Conservation (phyloP, 352 stramenopile species). For the Globisporangium parvum region DNA sequence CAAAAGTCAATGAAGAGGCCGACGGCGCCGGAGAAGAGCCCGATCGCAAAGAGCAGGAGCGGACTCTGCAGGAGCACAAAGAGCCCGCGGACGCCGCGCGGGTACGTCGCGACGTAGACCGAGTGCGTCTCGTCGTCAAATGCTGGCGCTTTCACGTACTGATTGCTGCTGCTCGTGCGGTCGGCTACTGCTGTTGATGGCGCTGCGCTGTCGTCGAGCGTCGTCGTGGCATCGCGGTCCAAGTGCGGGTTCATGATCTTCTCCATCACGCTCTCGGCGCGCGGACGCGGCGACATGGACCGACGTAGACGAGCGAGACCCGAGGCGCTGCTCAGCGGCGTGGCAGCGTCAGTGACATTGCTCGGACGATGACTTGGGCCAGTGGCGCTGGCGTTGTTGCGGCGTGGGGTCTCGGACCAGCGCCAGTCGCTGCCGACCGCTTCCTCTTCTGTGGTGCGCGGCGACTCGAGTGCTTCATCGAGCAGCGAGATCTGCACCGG, state of each 20-base stretch:
- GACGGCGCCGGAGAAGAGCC: constrained; percentile 57
- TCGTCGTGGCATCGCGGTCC: constrained; percentile 33
- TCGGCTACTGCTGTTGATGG: too few species aligned
- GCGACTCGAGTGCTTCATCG: constrained; percentile 7
- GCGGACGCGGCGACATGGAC: constrained; percentile 24
- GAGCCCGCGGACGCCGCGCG: constrained; percentile 40
- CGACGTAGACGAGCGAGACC: constrained; percentile 2
- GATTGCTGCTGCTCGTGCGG: constrained; percentile 3
- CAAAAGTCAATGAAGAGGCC: constrained; percentile 63
- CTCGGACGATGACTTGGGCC: neutral
- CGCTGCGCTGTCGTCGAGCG: neutral
- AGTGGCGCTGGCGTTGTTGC: neutral
- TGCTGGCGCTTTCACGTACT: constrained; percentile 43
- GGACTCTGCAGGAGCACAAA: constrained; percentile 73
- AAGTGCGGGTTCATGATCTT: constrained; percentile 69
- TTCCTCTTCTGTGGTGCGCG: constrained; percentile 8
- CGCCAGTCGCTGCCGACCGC: neutral
- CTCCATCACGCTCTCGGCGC: constrained; percentile 61
- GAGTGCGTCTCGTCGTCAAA: constrained; percentile 75
- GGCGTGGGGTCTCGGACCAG: neutral
- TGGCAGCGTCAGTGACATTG: neutral
- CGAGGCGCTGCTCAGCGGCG: neutral
- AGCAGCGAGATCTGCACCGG: constrained; percentile 2
- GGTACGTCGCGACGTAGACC: constrained; percentile 66
- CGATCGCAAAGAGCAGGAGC: constrained; percentile 56